Conservation (phyloP, 2,329 filamentous ascomycete species). For the Lachnellula arida region DNA sequence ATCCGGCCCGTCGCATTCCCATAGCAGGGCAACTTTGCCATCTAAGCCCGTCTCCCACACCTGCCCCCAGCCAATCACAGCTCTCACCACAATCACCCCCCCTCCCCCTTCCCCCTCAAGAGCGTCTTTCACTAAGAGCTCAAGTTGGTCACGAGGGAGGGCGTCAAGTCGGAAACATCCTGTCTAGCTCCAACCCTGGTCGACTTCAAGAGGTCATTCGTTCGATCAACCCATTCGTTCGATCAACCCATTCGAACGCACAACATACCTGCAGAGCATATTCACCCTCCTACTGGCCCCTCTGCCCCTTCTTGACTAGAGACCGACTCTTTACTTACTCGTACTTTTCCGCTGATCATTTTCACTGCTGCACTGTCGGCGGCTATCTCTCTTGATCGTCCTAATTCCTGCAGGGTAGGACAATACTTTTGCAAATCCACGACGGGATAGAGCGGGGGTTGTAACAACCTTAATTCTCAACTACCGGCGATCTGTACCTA, state of each 20-base stretch:
- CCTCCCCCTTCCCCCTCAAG: conserved; percentile 1
- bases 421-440: not conserved
- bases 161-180: conserved; percentile 11
- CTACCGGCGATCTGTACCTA: conserved; percentile 17
- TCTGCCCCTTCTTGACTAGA: not conserved
- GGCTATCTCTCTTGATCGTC: conserved; percentile 14
- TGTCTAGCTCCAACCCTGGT: conserved; percentile 15
- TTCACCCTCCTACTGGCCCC: conserved; percentile 1
- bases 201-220: conserved; percentile 29
- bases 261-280: conserved; percentile 29
- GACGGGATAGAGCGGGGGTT: conserved; percentile 6
- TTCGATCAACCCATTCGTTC: conserved; percentile 29
- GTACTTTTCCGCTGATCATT: conserved; percentile 14
- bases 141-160: conserved; percentile 26
- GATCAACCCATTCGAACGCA: conserved; percentile 30
- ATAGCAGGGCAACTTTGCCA: conserved; percentile 5
- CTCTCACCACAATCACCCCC: conserved; percentile 8
- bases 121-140: conserved; percentile 8
- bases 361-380: conserved; percentile 1
- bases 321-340: conserved; percentile 12
- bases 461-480: conserved; percentile 16
- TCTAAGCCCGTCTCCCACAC: conserved; percentile 4
- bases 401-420: not conserved
- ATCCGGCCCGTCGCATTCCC: conserved; percentile 1
- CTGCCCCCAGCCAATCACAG: conserved; percentile 17